These are phyloP conservation scores for Adansonia rubrostipa DNA, from an alignment of 441 rosid species.

Conservation along the genomic window DNA sequence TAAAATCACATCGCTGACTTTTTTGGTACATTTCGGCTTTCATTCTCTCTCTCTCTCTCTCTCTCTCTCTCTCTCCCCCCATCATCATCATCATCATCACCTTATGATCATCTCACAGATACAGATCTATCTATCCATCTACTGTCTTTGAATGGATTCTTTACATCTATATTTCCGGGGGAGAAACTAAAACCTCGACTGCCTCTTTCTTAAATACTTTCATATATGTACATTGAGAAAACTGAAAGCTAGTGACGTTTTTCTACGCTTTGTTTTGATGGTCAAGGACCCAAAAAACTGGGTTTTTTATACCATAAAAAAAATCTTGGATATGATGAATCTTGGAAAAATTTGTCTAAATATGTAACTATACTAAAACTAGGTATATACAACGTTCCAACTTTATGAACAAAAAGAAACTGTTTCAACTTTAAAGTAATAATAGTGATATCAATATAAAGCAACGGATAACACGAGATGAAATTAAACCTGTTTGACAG, in stretches of 20 bases:
- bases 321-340: neutral
- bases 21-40: neutral
- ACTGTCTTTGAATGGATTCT: too few species aligned
- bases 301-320: neutral
- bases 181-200: conserved; percentile 28
- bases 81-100: conserved; percentile 40
- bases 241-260: neutral
- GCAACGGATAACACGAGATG: neutral
- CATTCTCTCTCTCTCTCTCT: conserved; percentile 38
- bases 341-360: neutral
- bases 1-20: conserved; percentile 39
- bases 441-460: neutral
- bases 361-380: too few species aligned
- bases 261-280: conserved; percentile 2
- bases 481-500: neutral
- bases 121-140: conserved; percentile 13
- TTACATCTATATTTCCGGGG: conserved; percentile 56
- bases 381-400: too few species aligned
- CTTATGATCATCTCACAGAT: conserved; percentile 10
- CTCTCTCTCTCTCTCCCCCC: conserved; percentile 2
- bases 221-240: neutral
- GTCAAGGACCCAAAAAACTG: neutral
- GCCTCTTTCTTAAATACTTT: conserved; percentile 6
- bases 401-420: neutral
- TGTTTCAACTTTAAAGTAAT: neutral